A percentile compares a stretch with the other conserved stretches of the same genome.
phyloP scores from a whole-genome alignment of 352 stramenopile species.

The Pythium folliculosum region DNA sequence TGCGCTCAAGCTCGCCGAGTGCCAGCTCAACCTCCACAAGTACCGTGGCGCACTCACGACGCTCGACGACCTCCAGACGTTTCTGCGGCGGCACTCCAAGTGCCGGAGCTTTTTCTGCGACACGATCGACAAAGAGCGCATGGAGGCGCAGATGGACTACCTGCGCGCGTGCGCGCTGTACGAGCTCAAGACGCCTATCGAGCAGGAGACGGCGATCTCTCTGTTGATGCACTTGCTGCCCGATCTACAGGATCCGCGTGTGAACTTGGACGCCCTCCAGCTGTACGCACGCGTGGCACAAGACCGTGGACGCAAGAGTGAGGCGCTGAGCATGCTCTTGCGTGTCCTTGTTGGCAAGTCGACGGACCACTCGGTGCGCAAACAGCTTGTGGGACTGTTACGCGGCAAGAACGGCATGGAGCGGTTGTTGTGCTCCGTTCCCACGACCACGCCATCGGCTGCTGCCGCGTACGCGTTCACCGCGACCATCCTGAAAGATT shows the following conservation, averaged over 20 bases:
- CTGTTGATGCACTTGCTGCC: constrained; percentile 58
- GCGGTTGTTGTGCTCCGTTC: constrained; percentile 42
- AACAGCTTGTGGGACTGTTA: constrained; percentile 50
- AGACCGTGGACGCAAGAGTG: constrained; percentile 56
- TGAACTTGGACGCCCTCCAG: constrained; percentile 70
- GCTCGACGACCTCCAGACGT: constrained; percentile 45
- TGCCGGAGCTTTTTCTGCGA: constrained; percentile 35
- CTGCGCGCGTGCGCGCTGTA: constrained; percentile 59
- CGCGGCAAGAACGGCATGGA: constrained; percentile 42
- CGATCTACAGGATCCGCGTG: constrained; percentile 44
- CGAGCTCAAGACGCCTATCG: constrained; percentile 33
- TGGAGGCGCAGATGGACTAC: constrained; percentile 52
- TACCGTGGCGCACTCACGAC: constrained; percentile 35
- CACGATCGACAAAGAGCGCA: constrained; percentile 32
- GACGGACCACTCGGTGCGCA: constrained; percentile 51
- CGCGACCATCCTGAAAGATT: constrained; percentile 76
- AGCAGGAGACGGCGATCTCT: constrained; percentile 59
- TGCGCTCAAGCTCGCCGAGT: constrained; percentile 48
- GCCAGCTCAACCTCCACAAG: constrained; percentile 39
- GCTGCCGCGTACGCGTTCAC: constrained; percentile 74
- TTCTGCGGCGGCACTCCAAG: constrained; percentile 39
- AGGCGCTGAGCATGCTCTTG: constrained; percentile 70
- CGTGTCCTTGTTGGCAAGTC: constrained; percentile 58
- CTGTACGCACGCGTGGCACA: constrained; percentile 64
- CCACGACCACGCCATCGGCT: constrained; percentile 40